phyloP scores from a whole-genome alignment of 2,329 filamentous ascomycete genomes.

The Exophiala alcalophila region DNA sequence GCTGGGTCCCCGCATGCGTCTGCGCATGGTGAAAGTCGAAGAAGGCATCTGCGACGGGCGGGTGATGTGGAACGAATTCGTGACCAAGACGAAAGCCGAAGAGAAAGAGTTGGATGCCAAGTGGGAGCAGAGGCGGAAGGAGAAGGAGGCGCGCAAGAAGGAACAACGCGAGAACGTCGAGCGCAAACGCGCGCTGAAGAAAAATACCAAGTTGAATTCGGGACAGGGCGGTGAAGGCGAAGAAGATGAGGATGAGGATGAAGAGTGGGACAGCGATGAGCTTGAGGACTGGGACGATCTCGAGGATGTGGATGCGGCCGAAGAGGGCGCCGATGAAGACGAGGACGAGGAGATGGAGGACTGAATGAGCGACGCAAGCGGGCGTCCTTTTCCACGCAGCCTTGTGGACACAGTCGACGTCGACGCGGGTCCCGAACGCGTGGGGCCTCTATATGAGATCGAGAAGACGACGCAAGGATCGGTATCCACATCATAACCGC shows the following conservation, averaged over 20 bases:
- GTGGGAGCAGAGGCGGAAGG: conserved; percentile 73
- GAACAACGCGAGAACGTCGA: conserved; percentile 89
- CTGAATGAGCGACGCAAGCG: too few relatives aligned
- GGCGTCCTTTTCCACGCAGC: too few relatives aligned
- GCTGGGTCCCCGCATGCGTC: conserved; percentile 81
- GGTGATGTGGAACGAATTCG: conserved; percentile 96
- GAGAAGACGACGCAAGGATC: too few relatives aligned
- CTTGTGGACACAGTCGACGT: too few relatives aligned
- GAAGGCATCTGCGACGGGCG: conserved; percentile 87
- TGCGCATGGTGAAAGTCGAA: conserved; percentile 92
- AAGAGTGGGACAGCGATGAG: conserved; percentile 49
- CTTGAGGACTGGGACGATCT: conserved; percentile 38
- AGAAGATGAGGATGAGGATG: conserved; percentile 53
- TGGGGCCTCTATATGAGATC: too few relatives aligned
- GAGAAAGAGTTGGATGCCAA: conserved; percentile 73
- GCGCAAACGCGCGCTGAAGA: conserved; percentile 69
- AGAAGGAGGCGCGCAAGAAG: conserved; percentile 78
- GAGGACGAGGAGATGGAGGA: conserved; percentile 13
- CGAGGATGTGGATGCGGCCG: conserved; percentile 32
- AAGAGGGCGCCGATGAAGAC: conserved; percentile 21
- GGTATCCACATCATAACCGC: too few relatives aligned
- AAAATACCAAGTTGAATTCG: conserved; percentile 43
- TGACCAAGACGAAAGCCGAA: conserved; percentile 78
- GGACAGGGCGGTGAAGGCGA: conserved; percentile 46
- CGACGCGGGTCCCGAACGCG: too few relatives aligned